Evolutionary conservation across 208 protist genomes (phyloP), one percentile per base, ranked within the genome.

Genomic region (Leishmania lainsoni): DNA sequence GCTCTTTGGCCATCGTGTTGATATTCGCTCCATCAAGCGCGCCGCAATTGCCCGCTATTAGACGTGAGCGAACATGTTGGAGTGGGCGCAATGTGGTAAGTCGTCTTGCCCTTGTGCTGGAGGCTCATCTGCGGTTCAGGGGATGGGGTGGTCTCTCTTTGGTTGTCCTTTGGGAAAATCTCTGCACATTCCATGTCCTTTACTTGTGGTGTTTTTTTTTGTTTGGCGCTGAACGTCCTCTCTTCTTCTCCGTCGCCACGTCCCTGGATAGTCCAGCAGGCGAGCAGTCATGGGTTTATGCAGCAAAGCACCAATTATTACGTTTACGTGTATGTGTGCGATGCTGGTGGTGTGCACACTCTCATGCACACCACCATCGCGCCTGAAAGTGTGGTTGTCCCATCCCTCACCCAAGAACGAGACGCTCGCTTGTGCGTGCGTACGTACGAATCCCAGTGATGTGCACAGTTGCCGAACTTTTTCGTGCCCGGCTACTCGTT

Each of bases 1-100:
- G 78, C 96, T 99, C 17, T 99, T 99, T 81, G 99, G 99, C 22
- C 98, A 99, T 84, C 86, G 94, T 45, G 94, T 98, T 17, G 93
- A 98, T 66, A 76, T 98, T 69, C 87, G 88, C 51, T 97, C 96
- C 74, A 97, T 98, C 85, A 96, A 93, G 85, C 87, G 90, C 39
- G 87, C 95, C 39, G 92, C 89, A 26, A 93, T 98, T 58, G 94
- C 93, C 70, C 91, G 97, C 66, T 95, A 98, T 81, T 98, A 93
- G 87, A 54, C 42, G 26, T 54, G 10, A 51, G 10, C 45, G n/a
- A 5, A 22, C 20, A 51, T 73, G 48, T 16, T 73, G 26, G 8
- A 32, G 10, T 9, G 22, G 39, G 69, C 48, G 45, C 1, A 29
- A 14, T 22, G 17, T 5, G 52, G 52, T 20, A 20, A 56, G 6